phyloP scores from a whole-genome alignment of 768 basidiomycete genomes.

The Boletus edulis region DNA sequence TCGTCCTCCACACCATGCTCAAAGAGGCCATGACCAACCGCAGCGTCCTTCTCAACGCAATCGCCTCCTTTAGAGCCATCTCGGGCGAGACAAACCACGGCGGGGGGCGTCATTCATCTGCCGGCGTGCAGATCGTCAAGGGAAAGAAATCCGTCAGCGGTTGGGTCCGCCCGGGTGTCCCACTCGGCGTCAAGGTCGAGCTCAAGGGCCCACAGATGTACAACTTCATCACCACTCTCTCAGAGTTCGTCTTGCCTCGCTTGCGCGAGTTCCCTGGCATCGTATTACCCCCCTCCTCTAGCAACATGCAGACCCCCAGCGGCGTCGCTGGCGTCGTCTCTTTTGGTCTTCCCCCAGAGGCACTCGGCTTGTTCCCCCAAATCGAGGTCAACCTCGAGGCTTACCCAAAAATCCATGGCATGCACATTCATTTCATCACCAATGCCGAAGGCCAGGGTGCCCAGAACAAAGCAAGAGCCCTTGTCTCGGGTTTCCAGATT shows the following conservation, averaged over 20 bases:
- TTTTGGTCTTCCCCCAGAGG: slow-evolving; percentile 79
- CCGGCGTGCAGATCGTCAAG: slow-evolving; percentile 78
- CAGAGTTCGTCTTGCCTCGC: slow-evolving; percentile 94
- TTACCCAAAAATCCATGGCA: slow-evolving; percentile 83
- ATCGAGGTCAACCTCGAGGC: slow-evolving; percentile 92
- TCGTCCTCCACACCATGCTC: slow-evolving; percentile 83
- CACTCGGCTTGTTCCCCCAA: slow-evolving; percentile 92
- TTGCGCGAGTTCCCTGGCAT: slow-evolving; percentile 88
- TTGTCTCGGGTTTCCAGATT: slow-evolving; percentile 90
- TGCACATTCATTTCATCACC: slow-evolving; percentile 94
- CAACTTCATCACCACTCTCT: slow-evolving; percentile 83
- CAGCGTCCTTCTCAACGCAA: slow-evolving; percentile 71
- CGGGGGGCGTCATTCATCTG: slow-evolving; percentile 64
- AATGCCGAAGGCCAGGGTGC: slow-evolving; percentile 86
- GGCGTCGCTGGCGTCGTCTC: slow-evolving; percentile 86
- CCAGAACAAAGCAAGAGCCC: slow-evolving; percentile 80
- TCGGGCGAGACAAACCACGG: slow-evolving; percentile 77
- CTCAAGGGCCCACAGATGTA: slow-evolving; percentile 92
- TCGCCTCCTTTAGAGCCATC: slow-evolving; percentile 85
- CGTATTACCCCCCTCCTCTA: slow-evolving; percentile 68
- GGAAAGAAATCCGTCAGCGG: slow-evolving; percentile 68
- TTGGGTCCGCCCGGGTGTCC: slow-evolving; percentile 82
- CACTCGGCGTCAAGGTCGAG: slow-evolving; percentile 87
- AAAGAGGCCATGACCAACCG: slow-evolving; percentile 77
- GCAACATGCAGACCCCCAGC: slow-evolving; percentile 68